A percentile compares a stretch with the other conserved stretches of the same genome.
Conservation (phyloP, 176 grass and related monocot genomes). For the Neostapfia colusana region DNA sequence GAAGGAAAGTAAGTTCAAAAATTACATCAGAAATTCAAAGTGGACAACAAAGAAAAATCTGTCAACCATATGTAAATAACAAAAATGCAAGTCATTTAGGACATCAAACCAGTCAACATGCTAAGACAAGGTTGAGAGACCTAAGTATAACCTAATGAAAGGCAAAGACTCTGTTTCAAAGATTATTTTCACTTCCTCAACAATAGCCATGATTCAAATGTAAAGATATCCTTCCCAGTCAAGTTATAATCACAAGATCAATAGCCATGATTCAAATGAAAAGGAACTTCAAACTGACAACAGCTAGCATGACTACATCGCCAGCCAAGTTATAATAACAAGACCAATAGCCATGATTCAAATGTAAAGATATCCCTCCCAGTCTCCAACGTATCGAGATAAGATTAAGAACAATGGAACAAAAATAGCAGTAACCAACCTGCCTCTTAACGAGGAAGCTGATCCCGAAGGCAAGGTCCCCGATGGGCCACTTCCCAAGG, state of each 20-base stretch:
- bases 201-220: no score
- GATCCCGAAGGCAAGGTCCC: constrained; percentile 92
- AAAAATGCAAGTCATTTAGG: not conserved
- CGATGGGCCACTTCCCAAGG: constrained; percentile 95
- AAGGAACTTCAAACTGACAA: no score
- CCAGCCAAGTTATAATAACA: no score
- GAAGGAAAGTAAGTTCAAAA: not conserved
- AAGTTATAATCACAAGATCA: no score
- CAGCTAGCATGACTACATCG: no score
- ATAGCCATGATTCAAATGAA: no score
- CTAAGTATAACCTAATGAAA: no score
- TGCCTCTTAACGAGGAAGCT: constrained; percentile 92
- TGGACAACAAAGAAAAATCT: not conserved
- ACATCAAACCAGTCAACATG: not conserved
- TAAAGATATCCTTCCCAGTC: no score
- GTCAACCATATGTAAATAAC: not conserved
- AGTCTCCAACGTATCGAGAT: not conserved
- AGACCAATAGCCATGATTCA: no score
- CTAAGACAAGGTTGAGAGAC: not conserved
- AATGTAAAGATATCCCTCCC: no score
- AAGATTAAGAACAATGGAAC: not conserved
- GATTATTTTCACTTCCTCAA: no score
- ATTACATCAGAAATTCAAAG: not conserved
- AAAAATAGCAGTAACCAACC: constrained; percentile 38
- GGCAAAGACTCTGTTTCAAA: no score